Percentiles rank a stretch among this genome's conserved stretches.
These are phyloP conservation scores for Naganishia randhawae DNA, from an alignment of 768 basidiomycete genomes.

Conservation along the genomic window DNA sequence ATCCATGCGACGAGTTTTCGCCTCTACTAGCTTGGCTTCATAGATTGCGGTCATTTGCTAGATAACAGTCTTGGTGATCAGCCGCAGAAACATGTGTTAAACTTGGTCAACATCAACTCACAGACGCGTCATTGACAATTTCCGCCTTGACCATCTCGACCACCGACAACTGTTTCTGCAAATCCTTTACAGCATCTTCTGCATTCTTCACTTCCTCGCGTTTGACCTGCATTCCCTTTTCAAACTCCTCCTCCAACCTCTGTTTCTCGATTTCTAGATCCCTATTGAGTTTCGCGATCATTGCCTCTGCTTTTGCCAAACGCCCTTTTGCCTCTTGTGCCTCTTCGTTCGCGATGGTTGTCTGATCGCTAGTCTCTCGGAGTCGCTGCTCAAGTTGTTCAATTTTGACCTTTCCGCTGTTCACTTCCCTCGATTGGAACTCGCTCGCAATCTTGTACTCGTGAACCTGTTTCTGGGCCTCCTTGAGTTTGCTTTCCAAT, in stretches of 20 bases:
- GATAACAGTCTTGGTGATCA: not conserved
- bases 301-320: conserved; percentile 35
- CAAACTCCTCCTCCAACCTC: conserved; percentile 38
- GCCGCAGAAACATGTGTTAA: not conserved
- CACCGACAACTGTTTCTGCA: conserved; percentile 53
- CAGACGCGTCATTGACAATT: conserved; percentile 16
- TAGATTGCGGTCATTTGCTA: conserved; percentile 50
- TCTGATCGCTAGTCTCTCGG: conserved; percentile 29
- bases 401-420: conserved; percentile 19
- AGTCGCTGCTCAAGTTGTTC: conserved; percentile 36
- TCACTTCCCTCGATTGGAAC: conserved; percentile 22
- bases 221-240: conserved; percentile 44
- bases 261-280: conserved; percentile 40
- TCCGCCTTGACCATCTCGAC: conserved; percentile 20
- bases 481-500: conserved; percentile 36
- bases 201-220: conserved; percentile 57
- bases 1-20: conserved; percentile 32
- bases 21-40: conserved; percentile 61
- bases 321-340: conserved; percentile 7
- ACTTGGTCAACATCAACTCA: not conserved
- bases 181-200: conserved; percentile 74
- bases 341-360: conserved; percentile 22
- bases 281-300: conserved; percentile 37
- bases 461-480: conserved; percentile 23
- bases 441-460: conserved; percentile 28